Conservation (phyloP, 805 yeast genomes). For the Myxozyma vanderwaltii region DNA sequence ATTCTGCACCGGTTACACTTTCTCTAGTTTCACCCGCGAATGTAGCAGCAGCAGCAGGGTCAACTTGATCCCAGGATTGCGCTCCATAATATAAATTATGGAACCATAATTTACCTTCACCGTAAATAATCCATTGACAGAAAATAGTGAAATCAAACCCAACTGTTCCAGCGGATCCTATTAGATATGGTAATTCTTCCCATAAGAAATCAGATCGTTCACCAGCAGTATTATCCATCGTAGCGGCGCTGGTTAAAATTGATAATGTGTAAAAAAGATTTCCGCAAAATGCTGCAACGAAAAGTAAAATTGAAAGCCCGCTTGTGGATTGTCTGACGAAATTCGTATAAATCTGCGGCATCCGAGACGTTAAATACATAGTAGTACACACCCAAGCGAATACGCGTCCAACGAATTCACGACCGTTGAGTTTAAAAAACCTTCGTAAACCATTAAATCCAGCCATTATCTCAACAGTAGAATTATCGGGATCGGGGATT, state of each 20-base stretch:
- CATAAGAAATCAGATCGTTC: conserved; percentile 54
- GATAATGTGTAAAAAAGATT: conserved; percentile 76
- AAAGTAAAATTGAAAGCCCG: conserved; percentile 79
- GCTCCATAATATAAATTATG: conserved; percentile 26
- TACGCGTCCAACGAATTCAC: conserved; percentile 46
- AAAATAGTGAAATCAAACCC: conserved; percentile 63
- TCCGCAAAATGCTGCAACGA: conserved; percentile 76
- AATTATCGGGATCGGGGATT: neutral
- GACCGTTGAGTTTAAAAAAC: conserved; percentile 21
- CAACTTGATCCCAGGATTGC: conserved; percentile 22
- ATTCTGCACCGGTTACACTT: neutral
- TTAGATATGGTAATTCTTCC: conserved; percentile 76
- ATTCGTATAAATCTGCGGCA: conserved; percentile 84
- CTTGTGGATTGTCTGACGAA: conserved; percentile 77
- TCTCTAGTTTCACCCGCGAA: too few species aligned
- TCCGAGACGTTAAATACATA: conserved; percentile 73
- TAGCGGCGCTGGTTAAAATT: conserved; percentile 58
- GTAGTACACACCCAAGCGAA: conserved; percentile 80
- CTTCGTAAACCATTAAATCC: conserved; percentile 22
- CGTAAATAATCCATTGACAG: conserved; percentile 39
- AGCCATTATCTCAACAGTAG: neutral
- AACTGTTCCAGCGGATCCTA: conserved; percentile 86
- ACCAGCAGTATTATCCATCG: conserved; percentile 29
- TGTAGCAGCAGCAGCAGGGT: neutral
- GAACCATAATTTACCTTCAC: conserved; percentile 31